These are phyloP conservation scores for Petunia secreta DNA, from an alignment of 257 asterid species.

Conservation along the genomic window DNA sequence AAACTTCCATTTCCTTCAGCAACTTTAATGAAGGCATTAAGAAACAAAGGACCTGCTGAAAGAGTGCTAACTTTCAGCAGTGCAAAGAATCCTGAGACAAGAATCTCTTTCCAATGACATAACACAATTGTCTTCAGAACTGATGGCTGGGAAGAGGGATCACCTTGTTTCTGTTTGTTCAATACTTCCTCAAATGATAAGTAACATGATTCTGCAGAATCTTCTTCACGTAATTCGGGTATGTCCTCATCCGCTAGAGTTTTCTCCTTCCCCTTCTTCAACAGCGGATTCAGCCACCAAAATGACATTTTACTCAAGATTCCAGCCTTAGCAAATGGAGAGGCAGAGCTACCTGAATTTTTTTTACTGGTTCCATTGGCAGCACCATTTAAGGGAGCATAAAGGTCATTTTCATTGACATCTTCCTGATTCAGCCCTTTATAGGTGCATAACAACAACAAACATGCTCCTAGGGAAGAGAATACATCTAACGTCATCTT, in stretches of 20 bases:
- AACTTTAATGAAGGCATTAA: conserved; percentile 70
- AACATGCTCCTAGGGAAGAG: conserved; percentile 63
- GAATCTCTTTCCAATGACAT: conserved; percentile 49
- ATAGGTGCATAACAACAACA: conserved; percentile 61
- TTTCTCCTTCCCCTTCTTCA: conserved; percentile 69
- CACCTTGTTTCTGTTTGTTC: conserved; percentile 48
- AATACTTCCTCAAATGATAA: conserved; percentile 48
- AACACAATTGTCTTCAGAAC: conserved; percentile 54
- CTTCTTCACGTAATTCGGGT: conserved; percentile 61
- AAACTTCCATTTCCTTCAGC: conserved; percentile 55
- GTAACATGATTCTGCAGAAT: conserved; percentile 63
- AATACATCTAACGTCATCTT: conserved; percentile 50
- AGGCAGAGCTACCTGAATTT: conserved; percentile 51
- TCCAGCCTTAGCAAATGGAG: conserved; percentile 70
- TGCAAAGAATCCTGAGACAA: conserved; percentile 54
- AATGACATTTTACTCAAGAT: conserved; percentile 59
- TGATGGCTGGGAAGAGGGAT: conserved; percentile 61
- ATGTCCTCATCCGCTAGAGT: conserved; percentile 75
- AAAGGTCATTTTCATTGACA: conserved; percentile 30
- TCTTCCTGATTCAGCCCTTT: conserved; percentile 43
- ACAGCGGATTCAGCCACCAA: conserved; percentile 74
- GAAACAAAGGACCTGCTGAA: conserved; percentile 79
- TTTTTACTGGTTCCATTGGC: conserved; percentile 34
- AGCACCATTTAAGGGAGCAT: conserved; percentile 56
- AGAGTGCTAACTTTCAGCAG: conserved; percentile 56